A percentile compares a stretch with the other conserved stretches of the same genome.
These are phyloP conservation scores for Aspergillus ochraceoroseus DNA, from an alignment of 2,329 filamentous ascomycete genomes.

Conservation along the genomic window DNA sequence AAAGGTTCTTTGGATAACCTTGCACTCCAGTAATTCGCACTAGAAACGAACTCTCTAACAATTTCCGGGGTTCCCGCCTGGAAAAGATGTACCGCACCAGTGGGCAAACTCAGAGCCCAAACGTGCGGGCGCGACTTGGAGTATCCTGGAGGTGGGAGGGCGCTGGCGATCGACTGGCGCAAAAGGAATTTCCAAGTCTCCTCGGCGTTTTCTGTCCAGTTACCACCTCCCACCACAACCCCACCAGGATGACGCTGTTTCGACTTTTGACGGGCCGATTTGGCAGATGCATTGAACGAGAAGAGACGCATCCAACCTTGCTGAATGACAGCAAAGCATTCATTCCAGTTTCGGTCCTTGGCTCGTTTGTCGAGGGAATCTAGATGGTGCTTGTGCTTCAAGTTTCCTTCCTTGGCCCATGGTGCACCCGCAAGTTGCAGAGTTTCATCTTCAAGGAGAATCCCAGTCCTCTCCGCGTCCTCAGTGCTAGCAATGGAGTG, in stretches of 20 bases:
- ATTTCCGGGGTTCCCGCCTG: constrained; percentile 95
- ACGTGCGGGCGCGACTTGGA: constrained; percentile 86
- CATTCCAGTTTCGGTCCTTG: constrained; percentile 89
- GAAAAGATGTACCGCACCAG: constrained; percentile 94
- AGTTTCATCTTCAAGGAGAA: constrained; percentile 84
- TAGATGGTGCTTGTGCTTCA: constrained; percentile 94
- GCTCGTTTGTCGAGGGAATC: constrained; percentile 86
- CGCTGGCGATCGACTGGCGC: constrained; percentile 84
- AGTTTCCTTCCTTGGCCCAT: constrained; percentile 94
- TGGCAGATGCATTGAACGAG: constrained; percentile 75
- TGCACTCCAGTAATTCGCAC: constrained; percentile 96
- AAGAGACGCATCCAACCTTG: constrained; percentile 93
- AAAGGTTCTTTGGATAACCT: constrained; percentile 89
- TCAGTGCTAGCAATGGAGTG: constrained; percentile 52
- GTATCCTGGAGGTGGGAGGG: constrained; percentile 85
- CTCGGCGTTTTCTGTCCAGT: constrained; percentile 97
- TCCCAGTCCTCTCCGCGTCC: constrained; percentile 56
- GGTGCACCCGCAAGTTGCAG: constrained; percentile 89
- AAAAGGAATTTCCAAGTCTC: constrained; percentile 81
- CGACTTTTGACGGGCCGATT: constrained; percentile 63
- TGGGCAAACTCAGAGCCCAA: constrained; percentile 87
- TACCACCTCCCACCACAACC: constrained; percentile 82
- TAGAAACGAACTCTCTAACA: constrained; percentile 86
- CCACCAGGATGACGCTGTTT: constrained; percentile 52
- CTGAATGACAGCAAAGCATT: constrained; percentile 93